Evolutionary conservation across 306 rosid genomes (phyloP), one percentile per base, ranked within the genome.

Genomic region (Abrus precatorius): DNA sequence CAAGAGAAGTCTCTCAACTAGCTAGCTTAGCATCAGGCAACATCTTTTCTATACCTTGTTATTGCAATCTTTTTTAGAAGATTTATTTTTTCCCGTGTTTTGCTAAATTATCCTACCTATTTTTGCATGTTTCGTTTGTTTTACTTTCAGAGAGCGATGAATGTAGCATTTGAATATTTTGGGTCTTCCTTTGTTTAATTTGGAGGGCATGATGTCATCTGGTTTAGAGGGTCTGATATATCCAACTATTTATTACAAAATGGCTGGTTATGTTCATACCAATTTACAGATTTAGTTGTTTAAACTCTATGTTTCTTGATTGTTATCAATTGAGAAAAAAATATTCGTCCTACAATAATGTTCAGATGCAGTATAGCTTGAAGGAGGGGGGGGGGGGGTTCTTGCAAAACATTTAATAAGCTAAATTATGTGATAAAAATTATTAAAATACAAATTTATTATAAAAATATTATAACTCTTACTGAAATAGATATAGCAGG

Each of bases 1-100:
- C 50, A 85, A 83, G 54, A 72, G 57, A 73, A 77, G 63, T 49
- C 29, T 66, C 47, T 49, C 73, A 13, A 74, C 57, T 57, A 75
- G 50, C 70, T 85, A 68, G 56, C 52, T 57, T 27, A 30, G 45
- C 33, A 44, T 70, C 49, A 48, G 41, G 36, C 72, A 69, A 14
- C 52, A 52, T 75, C 47, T 52, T 45, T 64, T 61, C 28, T 56
- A 54, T 32, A 6, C 2, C 32, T 29, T 69, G 7, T 30, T 6
- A 43, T 43, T 47, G 43, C 13, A 14, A 47, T 77, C 48, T 72
- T 52, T 62, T 63, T 27, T 5, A 20, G 34, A 48, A 28, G 30
- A 48, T 73, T 74, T 56, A 0, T 45, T 63, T 71, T 32, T 32
- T 2, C 10, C 4, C 5, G 5, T 72, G 33, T 69, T 44, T 38